phyloP scores from a whole-genome alignment of 768 basidiomycete genomes.

The Thelephora aurantiotincta region DNA sequence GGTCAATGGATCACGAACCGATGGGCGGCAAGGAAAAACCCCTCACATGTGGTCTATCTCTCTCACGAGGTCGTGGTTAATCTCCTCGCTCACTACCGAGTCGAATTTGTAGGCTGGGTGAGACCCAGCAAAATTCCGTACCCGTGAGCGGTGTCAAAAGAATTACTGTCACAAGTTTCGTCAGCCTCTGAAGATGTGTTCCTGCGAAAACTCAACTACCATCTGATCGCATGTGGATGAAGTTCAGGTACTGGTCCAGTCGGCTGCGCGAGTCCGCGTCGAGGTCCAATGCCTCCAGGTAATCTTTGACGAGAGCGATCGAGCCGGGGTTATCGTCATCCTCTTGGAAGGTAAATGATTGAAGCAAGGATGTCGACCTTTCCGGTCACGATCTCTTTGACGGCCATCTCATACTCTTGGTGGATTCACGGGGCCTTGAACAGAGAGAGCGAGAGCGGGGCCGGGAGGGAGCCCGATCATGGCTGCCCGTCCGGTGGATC shows the following conservation, averaged over 20 bases:
- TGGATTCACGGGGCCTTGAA: too few relatives aligned
- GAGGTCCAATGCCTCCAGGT: constrained; percentile 77
- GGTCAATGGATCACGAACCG: not conserved
- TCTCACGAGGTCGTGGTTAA: constrained; percentile 86
- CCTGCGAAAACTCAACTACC: constrained; percentile 27
- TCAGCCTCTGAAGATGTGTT: not conserved
- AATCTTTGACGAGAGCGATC: constrained; percentile 66
- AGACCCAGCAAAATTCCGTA: constrained; percentile 76
- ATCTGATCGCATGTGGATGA: constrained; percentile 65
- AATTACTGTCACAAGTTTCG: not conserved
- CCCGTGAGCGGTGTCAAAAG: constrained; percentile 86
- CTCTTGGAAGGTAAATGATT: too few relatives aligned
- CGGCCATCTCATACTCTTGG: too few relatives aligned
- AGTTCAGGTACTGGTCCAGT: constrained; percentile 65
- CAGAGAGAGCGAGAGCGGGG: too few relatives aligned
- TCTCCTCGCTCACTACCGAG: constrained; percentile 84
- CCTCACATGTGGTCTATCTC: constrained; percentile 88
- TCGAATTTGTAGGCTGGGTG: constrained; percentile 90
- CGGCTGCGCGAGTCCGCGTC: constrained; percentile 40
- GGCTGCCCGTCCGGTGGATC: too few relatives aligned
- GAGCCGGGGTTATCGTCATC: constrained; percentile 54
- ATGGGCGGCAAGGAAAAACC: not conserved
- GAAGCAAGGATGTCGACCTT: too few relatives aligned
- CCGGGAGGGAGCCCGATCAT: too few relatives aligned
- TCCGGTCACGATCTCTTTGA: too few relatives aligned